Conservation (phyloP, 2,329 filamentous ascomycete genomes). For the Aspergillus spinulosporus region DNA sequence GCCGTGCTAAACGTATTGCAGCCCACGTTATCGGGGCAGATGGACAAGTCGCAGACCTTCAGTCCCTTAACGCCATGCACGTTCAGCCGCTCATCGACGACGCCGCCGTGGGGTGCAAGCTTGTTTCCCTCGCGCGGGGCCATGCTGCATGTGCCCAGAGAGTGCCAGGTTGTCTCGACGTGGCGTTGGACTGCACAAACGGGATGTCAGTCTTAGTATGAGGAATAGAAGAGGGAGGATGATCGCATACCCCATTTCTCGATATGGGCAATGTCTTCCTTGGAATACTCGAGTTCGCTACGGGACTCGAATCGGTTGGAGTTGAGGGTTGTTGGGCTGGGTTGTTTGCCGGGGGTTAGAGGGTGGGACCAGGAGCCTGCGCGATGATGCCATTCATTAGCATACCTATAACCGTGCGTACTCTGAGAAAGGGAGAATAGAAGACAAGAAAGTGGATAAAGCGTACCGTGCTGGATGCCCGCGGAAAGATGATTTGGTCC, state of each 20-base stretch:
- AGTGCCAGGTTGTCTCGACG: conserved; percentile 75
- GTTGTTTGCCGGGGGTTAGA: conserved; percentile 55
- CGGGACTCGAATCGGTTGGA: conserved; percentile 55
- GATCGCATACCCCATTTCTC: conserved; percentile 58
- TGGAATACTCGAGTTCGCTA: conserved; percentile 66
- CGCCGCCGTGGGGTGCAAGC: conserved; percentile 62
- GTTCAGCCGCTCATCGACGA: conserved; percentile 74
- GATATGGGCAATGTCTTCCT: conserved; percentile 56
- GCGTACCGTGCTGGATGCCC: conserved; percentile 67
- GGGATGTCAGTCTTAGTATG: background rate
- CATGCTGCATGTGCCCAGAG: conserved; percentile 71
- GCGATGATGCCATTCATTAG: conserved; percentile 2
- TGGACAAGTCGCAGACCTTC: conserved; percentile 73
- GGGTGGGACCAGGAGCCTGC: conserved; percentile 63
- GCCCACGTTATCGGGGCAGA: conserved; percentile 77
- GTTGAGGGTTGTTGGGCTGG: conserved; percentile 53
- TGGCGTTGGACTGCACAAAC: conserved; percentile 59
- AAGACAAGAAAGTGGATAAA: too few relatives aligned
- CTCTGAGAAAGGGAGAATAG: too few relatives aligned
- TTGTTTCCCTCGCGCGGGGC: conserved; percentile 64
- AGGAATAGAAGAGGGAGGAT: background rate
- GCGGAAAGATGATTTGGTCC: conserved; percentile 70
- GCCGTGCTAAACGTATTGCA: conserved; percentile 68
- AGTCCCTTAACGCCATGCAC: conserved; percentile 75
- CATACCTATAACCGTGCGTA: too few relatives aligned